Base-by-base conservation (phyloP, 306 rosid genomes). In the Elaeagnus macrophylla region DNA sequence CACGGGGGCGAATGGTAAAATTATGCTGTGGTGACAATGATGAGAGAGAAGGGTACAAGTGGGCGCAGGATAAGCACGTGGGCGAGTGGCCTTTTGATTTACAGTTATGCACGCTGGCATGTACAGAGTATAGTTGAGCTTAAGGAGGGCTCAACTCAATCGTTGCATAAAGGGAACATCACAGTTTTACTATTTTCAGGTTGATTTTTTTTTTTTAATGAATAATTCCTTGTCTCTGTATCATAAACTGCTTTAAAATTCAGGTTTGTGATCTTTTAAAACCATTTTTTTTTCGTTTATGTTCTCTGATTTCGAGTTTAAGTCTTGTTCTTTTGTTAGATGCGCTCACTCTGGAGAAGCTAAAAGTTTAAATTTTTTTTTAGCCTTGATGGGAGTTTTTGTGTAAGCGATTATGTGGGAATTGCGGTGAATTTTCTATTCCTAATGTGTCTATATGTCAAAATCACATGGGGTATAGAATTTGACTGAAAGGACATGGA, bases 1-100 rank as follows among this genome's bases (percentile, higher is more conserved):
- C 57, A 38, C 32, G 20, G 47, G 49, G 18, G 62, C 51, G 32
- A 48, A 43, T 57, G 32, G 64, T 59, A 57, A 68, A 75, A 80
- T 69, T 69, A 20, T 67, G 73, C 16, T 18, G 63, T 60, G 4
- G 4, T 25, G 77, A 77, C 78, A 81, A 83, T 81, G 84, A 83
- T 79, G 86, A 79, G 90, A 56, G 62, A 52, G 51, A 48, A 65
- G 73, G 77, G 60, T 70, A 60, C 75, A 60, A 62, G 95, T 85
- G 79, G 85, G 89, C 77, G 76, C 86, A 72, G 79, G 89, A 75
- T 66, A 74, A 83, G 97, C 97, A 89, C 93, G 97, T 89, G 95
- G 73, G 83, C 71, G 67, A 20, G 32, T 56, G 67, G 60, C 80
- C 82, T 79, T 81, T 78, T 69, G 85, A 73, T 56, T 60, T 74